Evolutionary conservation across 2,329 filamentous ascomycete genomes (phyloP).

Genomic region (Aureobasidium sp.): DNA sequence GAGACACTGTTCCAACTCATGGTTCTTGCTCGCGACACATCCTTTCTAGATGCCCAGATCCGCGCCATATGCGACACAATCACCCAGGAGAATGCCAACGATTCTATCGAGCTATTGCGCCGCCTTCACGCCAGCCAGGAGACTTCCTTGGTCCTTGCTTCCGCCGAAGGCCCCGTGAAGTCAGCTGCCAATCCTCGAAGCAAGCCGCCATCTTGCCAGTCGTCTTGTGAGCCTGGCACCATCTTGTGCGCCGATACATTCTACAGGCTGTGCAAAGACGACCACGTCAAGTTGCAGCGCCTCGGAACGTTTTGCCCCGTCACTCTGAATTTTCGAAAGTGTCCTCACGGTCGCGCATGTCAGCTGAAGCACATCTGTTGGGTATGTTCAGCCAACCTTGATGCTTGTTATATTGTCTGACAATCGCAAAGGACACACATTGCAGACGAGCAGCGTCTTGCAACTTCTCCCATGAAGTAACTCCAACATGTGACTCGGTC

Average conservation of each 20-base stretch:
- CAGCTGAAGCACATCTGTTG: not conserved
- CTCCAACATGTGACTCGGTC: not conserved
- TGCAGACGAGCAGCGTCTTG: not conserved
- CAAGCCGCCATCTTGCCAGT: not conserved
- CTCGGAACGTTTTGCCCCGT: not conserved
- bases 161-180: not conserved
- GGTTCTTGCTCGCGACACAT: not conserved
- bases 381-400: not conserved
- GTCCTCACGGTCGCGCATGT: not conserved
- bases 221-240: not conserved
- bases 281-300: not conserved
- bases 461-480: not conserved
- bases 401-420: not conserved
- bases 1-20: not conserved
- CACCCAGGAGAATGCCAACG: not conserved
- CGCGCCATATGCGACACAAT: not conserved
- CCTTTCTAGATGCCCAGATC: not conserved
- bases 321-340: not conserved
- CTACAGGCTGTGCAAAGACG: not conserved
- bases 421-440: not conserved
- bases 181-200: not conserved
- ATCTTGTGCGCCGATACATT: not conserved
- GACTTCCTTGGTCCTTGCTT: not conserved
- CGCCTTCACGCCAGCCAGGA: not conserved
- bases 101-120: not conserved